phyloP scores from a whole-genome alignment of 345 rosid genomes.

The Populus simonii region DNA sequence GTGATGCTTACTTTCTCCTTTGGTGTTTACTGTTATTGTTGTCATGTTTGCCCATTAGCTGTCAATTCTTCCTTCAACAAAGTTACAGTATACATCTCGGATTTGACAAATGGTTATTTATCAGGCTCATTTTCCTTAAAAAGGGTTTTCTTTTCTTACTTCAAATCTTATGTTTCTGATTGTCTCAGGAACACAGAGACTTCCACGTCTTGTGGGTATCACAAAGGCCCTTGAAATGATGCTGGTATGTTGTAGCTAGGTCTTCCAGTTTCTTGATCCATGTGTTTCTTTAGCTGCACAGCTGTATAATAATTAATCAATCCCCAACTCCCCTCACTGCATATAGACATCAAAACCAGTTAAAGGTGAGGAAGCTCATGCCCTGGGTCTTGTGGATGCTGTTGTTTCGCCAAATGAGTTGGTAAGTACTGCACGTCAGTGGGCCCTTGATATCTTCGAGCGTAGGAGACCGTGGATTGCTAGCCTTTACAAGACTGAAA shows the following conservation, averaged over 20 bases:
- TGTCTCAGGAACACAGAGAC: conserved; percentile 88
- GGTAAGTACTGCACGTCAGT: conserved; percentile 62
- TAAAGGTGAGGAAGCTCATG: conserved; percentile 65
- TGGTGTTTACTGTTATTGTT: neutral
- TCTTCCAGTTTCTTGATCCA: conserved; percentile 18
- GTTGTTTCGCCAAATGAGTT: conserved; percentile 65
- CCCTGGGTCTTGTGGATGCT: conserved; percentile 78
- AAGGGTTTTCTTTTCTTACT: neutral
- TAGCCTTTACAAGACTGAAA: conserved; percentile 73
- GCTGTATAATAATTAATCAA: neutral
- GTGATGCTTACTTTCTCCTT: neutral
- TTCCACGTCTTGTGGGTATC: conserved; percentile 98
- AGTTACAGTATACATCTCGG: neutral
- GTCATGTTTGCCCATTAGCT: neutral
- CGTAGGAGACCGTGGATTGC: conserved; percentile 79
- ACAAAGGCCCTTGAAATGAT: conserved; percentile 93
- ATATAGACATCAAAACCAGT: conserved; percentile 77
- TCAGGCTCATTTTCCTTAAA: neutral
- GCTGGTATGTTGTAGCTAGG: conserved; percentile 54
- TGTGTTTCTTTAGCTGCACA: conserved; percentile 1
- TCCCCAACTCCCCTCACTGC: neutral
- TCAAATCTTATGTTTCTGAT: conserved; percentile 23
- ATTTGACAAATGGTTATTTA: neutral
- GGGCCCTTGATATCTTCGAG: conserved; percentile 81
- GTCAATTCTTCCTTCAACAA: neutral